Percentiles rank a stretch among this genome's conserved stretches.
phyloP scores from a whole-genome alignment of 225 moss, liverwort and hornwort species.

The Physcomitrellopsis africana region DNA sequence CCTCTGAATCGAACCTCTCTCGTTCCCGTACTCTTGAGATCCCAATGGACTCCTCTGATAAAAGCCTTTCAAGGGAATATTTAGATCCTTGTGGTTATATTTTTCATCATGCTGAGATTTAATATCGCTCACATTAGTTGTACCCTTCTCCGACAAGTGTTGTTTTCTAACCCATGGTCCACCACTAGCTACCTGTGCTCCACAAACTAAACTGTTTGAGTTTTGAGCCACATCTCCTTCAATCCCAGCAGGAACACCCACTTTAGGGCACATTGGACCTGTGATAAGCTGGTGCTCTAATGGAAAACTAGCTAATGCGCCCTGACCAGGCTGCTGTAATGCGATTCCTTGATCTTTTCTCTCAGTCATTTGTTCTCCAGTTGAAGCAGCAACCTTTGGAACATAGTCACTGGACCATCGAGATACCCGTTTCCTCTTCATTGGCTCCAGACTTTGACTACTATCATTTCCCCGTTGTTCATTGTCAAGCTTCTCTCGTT shows the following conservation, averaged over 20 bases:
- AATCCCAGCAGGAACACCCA: background rate
- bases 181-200: constrained; percentile 15
- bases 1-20: constrained; percentile 12
- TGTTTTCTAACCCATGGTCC: constrained; percentile 18
- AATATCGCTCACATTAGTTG: constrained; percentile 7
- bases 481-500: constrained; percentile 20
- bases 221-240: constrained; percentile 22
- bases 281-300: background rate
- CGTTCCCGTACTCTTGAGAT: constrained; percentile 27
- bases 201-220: background rate
- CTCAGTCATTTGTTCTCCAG: constrained; percentile 20
- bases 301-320: background rate
- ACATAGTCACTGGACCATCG: constrained; percentile 46
- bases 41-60: constrained; percentile 26
- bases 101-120: constrained; percentile 31
- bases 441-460: constrained; percentile 30
- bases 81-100: constrained; percentile 21
- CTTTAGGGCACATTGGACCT: constrained; percentile 6
- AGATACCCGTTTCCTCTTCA: constrained; percentile 51
- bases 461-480: constrained; percentile 28
- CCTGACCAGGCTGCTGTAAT: constrained; percentile 4
- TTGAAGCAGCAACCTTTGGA: constrained; percentile 32
- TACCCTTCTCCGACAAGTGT: constrained; percentile 22
- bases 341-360: background rate
- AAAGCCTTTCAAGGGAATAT: constrained; percentile 17